These are phyloP conservation scores for Aureobasidium sp. DNA, from an alignment of 2,329 filamentous ascomycete genomes.

Conservation along the genomic window DNA sequence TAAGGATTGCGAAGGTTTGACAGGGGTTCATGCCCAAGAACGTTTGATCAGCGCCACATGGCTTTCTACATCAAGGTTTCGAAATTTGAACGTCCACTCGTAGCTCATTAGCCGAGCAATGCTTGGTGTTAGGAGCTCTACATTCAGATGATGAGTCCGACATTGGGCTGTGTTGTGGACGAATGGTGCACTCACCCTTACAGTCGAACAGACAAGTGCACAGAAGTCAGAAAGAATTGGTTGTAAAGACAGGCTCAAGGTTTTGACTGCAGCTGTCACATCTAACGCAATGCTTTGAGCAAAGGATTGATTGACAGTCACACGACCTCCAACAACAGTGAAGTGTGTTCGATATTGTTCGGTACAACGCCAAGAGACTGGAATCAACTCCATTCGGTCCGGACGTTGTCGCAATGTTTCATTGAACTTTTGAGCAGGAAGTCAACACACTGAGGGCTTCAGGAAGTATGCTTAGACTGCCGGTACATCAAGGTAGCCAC, in stretches of 20 bases:
- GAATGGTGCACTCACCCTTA: background rate
- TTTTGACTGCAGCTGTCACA: background rate
- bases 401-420: background rate
- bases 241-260: background rate
- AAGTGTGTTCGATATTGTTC: background rate
- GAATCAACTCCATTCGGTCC: background rate
- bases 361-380: background rate
- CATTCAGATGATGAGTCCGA: background rate
- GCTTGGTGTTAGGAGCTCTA: background rate
- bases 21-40: background rate
- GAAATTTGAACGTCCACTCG: background rate
- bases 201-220: background rate
- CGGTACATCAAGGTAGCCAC: background rate
- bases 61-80: background rate
- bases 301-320: background rate
- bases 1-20: background rate
- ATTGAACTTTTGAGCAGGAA: background rate
- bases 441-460: background rate
- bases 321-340: background rate
- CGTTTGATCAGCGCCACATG: background rate
- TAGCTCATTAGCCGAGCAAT: background rate
- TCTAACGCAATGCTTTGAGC: background rate
- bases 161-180: background rate
- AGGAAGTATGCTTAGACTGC: background rate
- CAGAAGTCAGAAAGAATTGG: background rate